phyloP scores from a whole-genome alignment of 768 basidiomycete genomes.

The Pulveroboletus ravenelii region DNA sequence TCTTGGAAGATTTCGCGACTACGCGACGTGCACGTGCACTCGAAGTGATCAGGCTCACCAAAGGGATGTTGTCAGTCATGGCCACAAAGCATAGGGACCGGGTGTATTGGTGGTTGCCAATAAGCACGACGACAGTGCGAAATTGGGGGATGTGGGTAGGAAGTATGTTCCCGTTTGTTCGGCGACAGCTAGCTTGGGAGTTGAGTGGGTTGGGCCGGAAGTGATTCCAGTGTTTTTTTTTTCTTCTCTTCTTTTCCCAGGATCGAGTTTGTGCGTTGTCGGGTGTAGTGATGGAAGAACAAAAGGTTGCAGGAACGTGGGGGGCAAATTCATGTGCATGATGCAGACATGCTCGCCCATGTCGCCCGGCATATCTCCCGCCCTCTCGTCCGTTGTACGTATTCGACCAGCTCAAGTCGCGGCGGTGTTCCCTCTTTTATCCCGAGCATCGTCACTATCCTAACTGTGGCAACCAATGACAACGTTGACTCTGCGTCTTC shows the following conservation, averaged over 20 bases:
- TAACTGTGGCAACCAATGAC: no score
- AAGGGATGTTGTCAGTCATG: conserved; percentile 27
- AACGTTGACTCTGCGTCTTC: no score
- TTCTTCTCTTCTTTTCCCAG: background rate
- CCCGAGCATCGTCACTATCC: no score
- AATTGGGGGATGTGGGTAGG: conserved; percentile 24
- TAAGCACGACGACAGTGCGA: conserved; percentile 24
- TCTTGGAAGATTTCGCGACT: conserved; percentile 35
- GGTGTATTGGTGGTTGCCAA: conserved; percentile 27
- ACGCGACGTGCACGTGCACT: conserved; percentile 38
- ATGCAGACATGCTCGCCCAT: no score
- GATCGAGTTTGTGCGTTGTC: no score
- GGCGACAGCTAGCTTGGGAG: conserved; percentile 19
- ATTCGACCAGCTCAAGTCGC: no score
- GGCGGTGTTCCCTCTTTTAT: no score
- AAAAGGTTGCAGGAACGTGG: no score
- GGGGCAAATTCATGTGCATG: no score
- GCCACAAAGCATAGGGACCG: conserved; percentile 12
- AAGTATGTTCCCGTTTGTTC: conserved; percentile 18
- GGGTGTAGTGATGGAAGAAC: no score
- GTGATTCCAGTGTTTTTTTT: conserved; percentile 1
- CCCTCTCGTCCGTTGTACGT: no score
- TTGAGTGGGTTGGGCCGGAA: conserved; percentile 26
- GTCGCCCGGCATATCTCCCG: no score
- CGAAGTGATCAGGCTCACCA: conserved; percentile 39